Conservation (phyloP, 352 stramenopile species). For the Phytophthora aleatoria region DNA sequence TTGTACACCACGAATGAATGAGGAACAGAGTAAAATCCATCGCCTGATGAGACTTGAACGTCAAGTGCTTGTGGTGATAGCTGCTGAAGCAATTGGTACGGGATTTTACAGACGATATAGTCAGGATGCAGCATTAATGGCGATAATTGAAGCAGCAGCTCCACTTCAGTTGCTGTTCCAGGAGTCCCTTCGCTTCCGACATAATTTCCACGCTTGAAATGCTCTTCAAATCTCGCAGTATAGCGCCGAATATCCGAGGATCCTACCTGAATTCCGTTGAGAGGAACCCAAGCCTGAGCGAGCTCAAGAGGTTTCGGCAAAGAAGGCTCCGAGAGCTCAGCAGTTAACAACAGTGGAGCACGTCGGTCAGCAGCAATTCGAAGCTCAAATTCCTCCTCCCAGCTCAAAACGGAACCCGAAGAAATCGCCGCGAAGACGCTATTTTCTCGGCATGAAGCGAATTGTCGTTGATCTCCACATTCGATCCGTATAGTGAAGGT, state of each 20-base stretch:
- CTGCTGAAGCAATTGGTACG: constrained; percentile 11
- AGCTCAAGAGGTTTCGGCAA: constrained; percentile 48
- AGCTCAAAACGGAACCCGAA: constrained; percentile 42
- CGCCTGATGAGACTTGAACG: constrained; percentile 70
- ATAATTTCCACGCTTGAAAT: constrained; percentile 52
- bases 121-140: constrained; percentile 53
- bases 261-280: constrained; percentile 48
- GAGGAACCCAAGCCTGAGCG: constrained; percentile 40
- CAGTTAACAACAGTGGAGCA: constrained; percentile 42
- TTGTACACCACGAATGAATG: constrained; percentile 55
- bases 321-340: constrained; percentile 50
- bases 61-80: constrained; percentile 43
- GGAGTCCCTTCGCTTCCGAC: constrained; percentile 4
- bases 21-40: constrained; percentile 53
- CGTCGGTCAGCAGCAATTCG: constrained; percentile 37
- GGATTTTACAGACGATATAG: constrained; percentile 45
- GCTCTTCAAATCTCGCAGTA: constrained; percentile 47
- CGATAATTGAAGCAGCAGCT: constrained; percentile 68
- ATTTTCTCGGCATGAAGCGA: constrained; percentile 51
- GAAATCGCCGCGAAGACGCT: constrained; percentile 42
- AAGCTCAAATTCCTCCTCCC: constrained; percentile 74
- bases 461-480: constrained; percentile 48
- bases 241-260: constrained; percentile 26
- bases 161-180: constrained; percentile 41
- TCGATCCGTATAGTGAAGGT: constrained; percentile 56